Evolutionary conservation across 2,329 filamentous ascomycete species (phyloP), one percentile per base, ranked within the genome.

Genomic region (Beauveria asiatica): DNA sequence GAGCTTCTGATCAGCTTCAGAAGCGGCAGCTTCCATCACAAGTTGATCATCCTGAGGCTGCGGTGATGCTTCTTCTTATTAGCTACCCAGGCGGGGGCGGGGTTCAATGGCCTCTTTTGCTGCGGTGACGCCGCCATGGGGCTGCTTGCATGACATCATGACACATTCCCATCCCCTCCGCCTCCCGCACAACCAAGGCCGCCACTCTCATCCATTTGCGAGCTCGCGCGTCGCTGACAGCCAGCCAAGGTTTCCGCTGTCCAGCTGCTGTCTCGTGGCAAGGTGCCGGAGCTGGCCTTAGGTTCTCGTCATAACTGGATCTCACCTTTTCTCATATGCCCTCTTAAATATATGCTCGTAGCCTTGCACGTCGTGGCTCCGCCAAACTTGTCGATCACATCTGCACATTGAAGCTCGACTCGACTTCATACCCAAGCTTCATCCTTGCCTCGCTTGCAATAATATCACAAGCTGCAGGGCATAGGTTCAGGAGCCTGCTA

Each of bases 131-230:
- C 19, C n/a, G 33, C 13, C 45, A 42, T 30, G 33, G 33, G 33
- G 55, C 27, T 21, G 33, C 55, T 50, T 54, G 52, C 27, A 72
- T 73, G 72, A 73, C 72, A 73, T 74, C 72, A 74, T 69, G 61
- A 60, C 64, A 65, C 69, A 69, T 69, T 67, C 56, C 67, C 69
- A 62, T 66, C 65, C 65, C 64, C 65, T 62, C 41, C 41, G 45
- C 59, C 59, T 62, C 42, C 44, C 16, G 21, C 23, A 57, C 48
- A 10, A 56, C 39, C 58, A 60, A 54, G 51, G 51, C 39, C 30
- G 33, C 42, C 17, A 33, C 37, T 53, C 39, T 54, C 23, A 49
- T 21, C 57, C 25, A 33, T 41, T 21, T 30, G 46, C 16, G 17
- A 33, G 25, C 45, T 37, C 19, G n/a, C 45, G n/a, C 25, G 42